A percentile compares a stretch with the other conserved stretches of the same genome.
phyloP scores from a whole-genome alignment of 495 filamentous ascomycete species.

The Sabuloglossum arenarium region DNA sequence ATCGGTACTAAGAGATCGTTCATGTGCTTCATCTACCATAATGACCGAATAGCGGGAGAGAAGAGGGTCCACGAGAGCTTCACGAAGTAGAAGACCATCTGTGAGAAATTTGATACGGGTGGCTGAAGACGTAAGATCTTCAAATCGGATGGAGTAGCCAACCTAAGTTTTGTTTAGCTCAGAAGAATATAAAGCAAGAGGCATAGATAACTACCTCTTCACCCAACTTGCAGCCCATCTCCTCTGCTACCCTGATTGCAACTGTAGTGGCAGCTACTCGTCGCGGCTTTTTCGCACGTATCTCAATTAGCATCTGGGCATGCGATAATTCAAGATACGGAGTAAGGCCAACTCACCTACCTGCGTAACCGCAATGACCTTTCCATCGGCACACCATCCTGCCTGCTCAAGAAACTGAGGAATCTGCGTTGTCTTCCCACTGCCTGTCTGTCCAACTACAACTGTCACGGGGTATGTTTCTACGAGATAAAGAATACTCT shows the following conservation, averaged over 20 bases:
- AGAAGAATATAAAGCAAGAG: not conserved
- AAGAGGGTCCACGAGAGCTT: conserved; percentile 82
- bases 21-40: conserved; percentile 98
- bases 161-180: conserved; percentile 22
- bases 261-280: conserved; percentile 87
- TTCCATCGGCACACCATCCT: conserved; percentile 74
- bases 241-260: conserved; percentile 75
- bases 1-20: conserved; percentile 85
- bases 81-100: conserved; percentile 83
- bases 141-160: conserved; percentile 91
- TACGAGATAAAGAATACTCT: conserved; percentile 20
- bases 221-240: conserved; percentile 76
- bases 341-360: conserved; percentile 26
- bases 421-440: conserved; percentile 27
- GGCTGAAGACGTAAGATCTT: conserved; percentile 72
- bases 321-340: not conserved
- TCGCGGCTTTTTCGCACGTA: conserved; percentile 53
- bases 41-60: conserved; percentile 88
- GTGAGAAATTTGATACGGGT: conserved; percentile 94
- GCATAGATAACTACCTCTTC: conserved; percentile 33
- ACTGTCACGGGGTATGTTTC: conserved; percentile 22
- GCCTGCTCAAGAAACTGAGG: conserved; percentile 28
- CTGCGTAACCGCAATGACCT: conserved; percentile 78
- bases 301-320: not conserved
- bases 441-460: conserved; percentile 21